Conservation (phyloP, 495 filamentous ascomycete genomes). For the Penicillium steckii region DNA sequence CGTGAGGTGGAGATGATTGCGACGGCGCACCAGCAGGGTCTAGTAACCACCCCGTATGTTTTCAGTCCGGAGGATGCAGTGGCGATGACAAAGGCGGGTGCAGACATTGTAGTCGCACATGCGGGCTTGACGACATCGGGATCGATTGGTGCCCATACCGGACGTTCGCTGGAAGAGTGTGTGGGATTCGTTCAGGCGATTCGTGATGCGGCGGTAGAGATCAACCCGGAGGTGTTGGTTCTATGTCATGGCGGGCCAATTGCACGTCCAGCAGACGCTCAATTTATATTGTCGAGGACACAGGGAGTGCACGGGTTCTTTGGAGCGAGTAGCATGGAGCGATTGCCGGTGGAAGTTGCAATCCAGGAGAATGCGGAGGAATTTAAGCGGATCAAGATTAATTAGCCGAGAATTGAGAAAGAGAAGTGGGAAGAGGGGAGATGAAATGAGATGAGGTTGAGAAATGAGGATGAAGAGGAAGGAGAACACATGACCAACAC, state of each 20-base stretch:
- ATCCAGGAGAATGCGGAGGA: constrained; percentile 58
- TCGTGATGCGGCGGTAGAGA: constrained; percentile 53
- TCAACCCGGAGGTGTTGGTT: constrained; percentile 60
- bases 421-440: background rate
- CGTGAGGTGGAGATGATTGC: constrained; percentile 64
- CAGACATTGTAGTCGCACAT: constrained; percentile 68
- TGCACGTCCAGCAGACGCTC: constrained; percentile 59
- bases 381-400: constrained; percentile 54
- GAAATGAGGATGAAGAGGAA: background rate
- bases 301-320: constrained; percentile 68
- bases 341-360: constrained; percentile 66
- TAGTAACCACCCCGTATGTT: constrained; percentile 69
- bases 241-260: constrained; percentile 71
- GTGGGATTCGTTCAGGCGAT: constrained; percentile 60
- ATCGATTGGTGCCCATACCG: constrained; percentile 59
- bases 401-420: constrained; percentile 3
- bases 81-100: constrained; percentile 60
- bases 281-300: constrained; percentile 57
- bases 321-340: constrained; percentile 70
- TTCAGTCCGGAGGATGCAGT: constrained; percentile 59
- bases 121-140: constrained; percentile 67
- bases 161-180: constrained; percentile 61
- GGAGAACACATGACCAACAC: background rate
- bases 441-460: constrained; percentile 15
- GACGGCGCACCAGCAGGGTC: constrained; percentile 51